phyloP scores from a whole-genome alignment of 805 yeast species.

The Priceomyces fermenticarens region DNA sequence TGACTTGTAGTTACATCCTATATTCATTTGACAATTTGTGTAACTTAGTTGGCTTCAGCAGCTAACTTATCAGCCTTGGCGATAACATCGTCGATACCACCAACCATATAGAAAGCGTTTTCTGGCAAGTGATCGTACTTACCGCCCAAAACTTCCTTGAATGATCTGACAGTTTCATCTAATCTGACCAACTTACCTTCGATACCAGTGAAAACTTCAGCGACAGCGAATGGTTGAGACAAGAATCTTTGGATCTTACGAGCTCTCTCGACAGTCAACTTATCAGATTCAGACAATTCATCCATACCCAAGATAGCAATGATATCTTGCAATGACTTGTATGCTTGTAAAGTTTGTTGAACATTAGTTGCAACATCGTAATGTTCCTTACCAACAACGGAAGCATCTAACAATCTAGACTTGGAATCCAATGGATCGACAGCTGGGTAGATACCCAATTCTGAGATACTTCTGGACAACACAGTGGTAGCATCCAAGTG shows the following conservation, averaged over 20 bases:
- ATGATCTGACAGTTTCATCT: constrained; percentile 90
- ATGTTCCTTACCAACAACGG: constrained; percentile 99
- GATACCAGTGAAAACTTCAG: constrained; percentile 99
- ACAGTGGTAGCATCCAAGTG: constrained; percentile 99
- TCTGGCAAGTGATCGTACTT: constrained; percentile 99
- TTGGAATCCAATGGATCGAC: constrained; percentile 99
- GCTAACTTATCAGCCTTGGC: constrained; percentile 93
- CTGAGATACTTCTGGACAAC: constrained; percentile 99
- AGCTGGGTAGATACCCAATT: constrained; percentile 99
- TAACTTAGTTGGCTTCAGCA: constrained; percentile 72
- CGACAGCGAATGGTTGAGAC: constrained; percentile 99
- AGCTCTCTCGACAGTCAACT: constrained; percentile 99
- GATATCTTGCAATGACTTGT: constrained; percentile 99
- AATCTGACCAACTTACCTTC: constrained; percentile 96
- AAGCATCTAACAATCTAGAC: constrained; percentile 95
- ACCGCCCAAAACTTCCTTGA: constrained; percentile 97
- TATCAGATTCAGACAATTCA: constrained; percentile 97
- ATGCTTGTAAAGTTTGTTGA: constrained; percentile 98
- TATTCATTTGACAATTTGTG: constrained; percentile 7
- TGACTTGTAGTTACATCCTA: constrained; percentile 9
- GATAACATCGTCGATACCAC: constrained; percentile 97
- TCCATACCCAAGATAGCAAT: constrained; percentile 99
- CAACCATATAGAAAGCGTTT: constrained; percentile 99
- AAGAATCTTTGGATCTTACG: constrained; percentile 99
- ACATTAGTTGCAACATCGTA: constrained; percentile 92